Conservation (phyloP, 1,139 yeast genomes). For the Kodamaea suecica region DNA sequence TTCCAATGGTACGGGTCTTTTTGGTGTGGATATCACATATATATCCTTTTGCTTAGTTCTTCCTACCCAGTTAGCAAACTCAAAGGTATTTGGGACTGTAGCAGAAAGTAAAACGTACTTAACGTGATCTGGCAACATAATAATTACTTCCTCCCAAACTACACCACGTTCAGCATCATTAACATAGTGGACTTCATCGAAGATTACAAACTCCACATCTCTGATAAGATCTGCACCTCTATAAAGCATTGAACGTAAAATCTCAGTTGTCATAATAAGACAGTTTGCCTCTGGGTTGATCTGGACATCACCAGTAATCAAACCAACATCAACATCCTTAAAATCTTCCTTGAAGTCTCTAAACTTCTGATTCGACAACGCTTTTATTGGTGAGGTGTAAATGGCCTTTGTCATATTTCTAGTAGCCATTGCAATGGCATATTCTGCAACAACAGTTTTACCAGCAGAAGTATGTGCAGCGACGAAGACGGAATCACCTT, state of each 20-base stretch:
- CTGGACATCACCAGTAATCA: conserved; percentile 97
- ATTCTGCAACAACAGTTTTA: conserved; percentile 89
- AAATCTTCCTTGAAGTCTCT: conserved; percentile 86
- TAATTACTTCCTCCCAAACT: conserved; percentile 98
- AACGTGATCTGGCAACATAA: conserved; percentile 93
- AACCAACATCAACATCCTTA: conserved; percentile 80
- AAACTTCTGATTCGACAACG: conserved; percentile 88
- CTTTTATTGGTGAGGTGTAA: conserved; percentile 91
- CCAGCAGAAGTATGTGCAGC: conserved; percentile 98
- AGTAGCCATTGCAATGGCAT: conserved; percentile 90
- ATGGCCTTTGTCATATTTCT: conserved; percentile 89
- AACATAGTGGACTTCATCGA: conserved; percentile 94
- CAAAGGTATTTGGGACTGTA: conserved; percentile 95
- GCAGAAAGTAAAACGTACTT: conserved; percentile 87
- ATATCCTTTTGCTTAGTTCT: conserved; percentile 94
- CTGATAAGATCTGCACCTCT: conserved; percentile 94
- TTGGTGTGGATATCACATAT: conserved; percentile 91
- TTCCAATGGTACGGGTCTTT: conserved; percentile 93
- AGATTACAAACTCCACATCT: conserved; percentile 95
- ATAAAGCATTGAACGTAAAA: conserved; percentile 89
- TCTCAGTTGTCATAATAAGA: conserved; percentile 96
- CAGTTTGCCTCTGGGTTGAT: conserved; percentile 97
- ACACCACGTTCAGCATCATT: conserved; percentile 97
- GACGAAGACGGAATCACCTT: conserved; percentile 95
- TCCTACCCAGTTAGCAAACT: conserved; percentile 98